phyloP scores from a whole-genome alignment of 257 asterid genomes.

The Capsicum baccatum region DNA sequence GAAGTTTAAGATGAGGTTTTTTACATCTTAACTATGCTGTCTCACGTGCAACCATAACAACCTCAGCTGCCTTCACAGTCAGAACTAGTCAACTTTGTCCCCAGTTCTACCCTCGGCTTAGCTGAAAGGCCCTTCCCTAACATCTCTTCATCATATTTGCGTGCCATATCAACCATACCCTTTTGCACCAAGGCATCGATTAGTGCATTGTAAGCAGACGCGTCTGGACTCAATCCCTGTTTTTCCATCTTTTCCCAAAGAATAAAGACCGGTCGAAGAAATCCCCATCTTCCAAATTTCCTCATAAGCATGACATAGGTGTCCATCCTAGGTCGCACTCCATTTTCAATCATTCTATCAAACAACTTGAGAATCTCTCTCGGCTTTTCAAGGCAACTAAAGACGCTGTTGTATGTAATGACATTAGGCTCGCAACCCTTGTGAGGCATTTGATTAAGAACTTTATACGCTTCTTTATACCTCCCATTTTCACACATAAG shows the following conservation, averaged over 20 bases:
- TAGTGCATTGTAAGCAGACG: conserved; percentile 78
- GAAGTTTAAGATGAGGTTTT: background rate
- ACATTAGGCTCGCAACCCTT: conserved; percentile 74
- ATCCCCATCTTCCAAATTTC: conserved; percentile 97
- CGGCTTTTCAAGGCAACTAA: conserved; percentile 77
- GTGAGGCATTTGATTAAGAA: conserved; percentile 62
- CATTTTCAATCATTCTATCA: conserved; percentile 77
- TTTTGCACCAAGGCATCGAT: conserved; percentile 85
- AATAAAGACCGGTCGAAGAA: conserved; percentile 73
- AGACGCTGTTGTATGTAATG: conserved; percentile 73
- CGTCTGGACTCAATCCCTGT: conserved; percentile 86
- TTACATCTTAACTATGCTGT: background rate
- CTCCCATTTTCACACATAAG: conserved; percentile 85
- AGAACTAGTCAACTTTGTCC: conserved; percentile 39
- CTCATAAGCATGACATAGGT: conserved; percentile 92
- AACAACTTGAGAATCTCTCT: conserved; percentile 68
- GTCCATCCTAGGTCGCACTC: conserved; percentile 76
- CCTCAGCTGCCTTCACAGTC: conserved; percentile 41
- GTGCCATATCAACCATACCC: conserved; percentile 82
- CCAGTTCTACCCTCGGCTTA: conserved; percentile 74
- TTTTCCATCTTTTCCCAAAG: conserved; percentile 80
- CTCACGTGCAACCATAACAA: background rate
- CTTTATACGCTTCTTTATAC: conserved; percentile 62
- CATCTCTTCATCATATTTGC: conserved; percentile 86
- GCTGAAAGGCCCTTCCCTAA: conserved; percentile 78